Percentiles rank a stretch among this genome's conserved stretches.
These are phyloP conservation scores for Termitomyces eurrhizus DNA, from an alignment of 768 basidiomycete genomes.

Conservation along the genomic window DNA sequence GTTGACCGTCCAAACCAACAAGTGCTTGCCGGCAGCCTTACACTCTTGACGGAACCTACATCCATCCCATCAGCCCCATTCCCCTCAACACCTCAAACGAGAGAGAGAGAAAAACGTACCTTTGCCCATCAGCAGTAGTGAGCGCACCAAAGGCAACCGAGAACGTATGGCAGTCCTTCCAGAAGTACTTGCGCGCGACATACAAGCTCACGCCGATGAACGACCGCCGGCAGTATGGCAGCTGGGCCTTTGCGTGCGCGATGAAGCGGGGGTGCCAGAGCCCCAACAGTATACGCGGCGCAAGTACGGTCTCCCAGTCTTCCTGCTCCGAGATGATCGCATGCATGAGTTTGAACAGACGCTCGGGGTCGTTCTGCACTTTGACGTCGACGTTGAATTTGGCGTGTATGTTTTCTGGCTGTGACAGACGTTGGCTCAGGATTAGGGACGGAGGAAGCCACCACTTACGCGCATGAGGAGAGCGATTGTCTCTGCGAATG, in stretches of 20 bases:
- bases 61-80: not conserved
- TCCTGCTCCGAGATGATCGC: slow-evolving; percentile 56
- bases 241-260: slow-evolving; percentile 60
- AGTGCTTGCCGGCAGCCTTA: slow-evolving; percentile 68
- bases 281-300: slow-evolving; percentile 76
- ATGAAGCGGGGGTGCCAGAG: slow-evolving; percentile 94
- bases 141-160: slow-evolving; percentile 76
- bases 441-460: not conserved
- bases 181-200: slow-evolving; percentile 84
- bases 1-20: slow-evolving; percentile 99
- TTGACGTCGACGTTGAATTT: slow-evolving; percentile 92
- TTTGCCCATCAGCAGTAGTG: slow-evolving; percentile 67
- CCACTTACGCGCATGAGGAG: slow-evolving; percentile 36
- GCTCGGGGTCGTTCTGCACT: slow-evolving; percentile 84
- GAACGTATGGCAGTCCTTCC: slow-evolving; percentile 82
- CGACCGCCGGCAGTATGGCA: slow-evolving; percentile 82
- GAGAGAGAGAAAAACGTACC: slow-evolving; percentile 35
- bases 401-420: slow-evolving; percentile 75
- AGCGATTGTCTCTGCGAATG: slow-evolving; percentile 77
- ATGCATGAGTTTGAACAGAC: slow-evolving; percentile 81
- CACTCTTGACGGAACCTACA: slow-evolving; percentile 78
- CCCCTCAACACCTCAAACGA: not conserved
- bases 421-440: not conserved
- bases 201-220: slow-evolving; percentile 76
- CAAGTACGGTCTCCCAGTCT: slow-evolving; percentile 71